Evolutionary conservation across 1,139 yeast species (phyloP).

Genomic region (Yamadazyma diospyri): DNA sequence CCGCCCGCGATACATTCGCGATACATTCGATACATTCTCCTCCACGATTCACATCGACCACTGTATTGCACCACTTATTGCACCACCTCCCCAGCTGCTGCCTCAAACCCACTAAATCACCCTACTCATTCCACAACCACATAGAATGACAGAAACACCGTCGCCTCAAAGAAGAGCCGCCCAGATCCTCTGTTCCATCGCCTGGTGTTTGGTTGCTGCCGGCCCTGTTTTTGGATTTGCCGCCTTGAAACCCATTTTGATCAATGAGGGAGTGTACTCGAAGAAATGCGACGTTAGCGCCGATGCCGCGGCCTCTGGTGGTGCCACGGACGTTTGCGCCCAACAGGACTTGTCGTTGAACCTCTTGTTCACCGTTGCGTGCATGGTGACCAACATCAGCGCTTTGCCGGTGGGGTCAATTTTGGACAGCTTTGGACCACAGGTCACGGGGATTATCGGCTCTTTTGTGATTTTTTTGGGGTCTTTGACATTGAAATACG

Average conservation of each 20-base stretch:
- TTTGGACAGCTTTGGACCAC: constrained; percentile 77
- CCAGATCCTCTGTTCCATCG: constrained; percentile 57
- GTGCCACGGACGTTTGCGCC: constrained; percentile 48
- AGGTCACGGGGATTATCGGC: constrained; percentile 75
- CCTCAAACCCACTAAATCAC: background rate
- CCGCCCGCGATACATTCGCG: too few species aligned
- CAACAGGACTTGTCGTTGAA: constrained; percentile 80
- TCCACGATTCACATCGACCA: too few species aligned
- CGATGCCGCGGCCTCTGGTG: constrained; percentile 12
- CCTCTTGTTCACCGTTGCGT: constrained; percentile 78
- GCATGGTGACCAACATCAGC: constrained; percentile 80
- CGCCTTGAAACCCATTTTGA: constrained; percentile 79
- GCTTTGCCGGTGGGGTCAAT: constrained; percentile 81
- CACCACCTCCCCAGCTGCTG: background rate
- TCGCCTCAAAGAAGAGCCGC: constrained; percentile 21
- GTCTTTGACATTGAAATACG: constrained; percentile 43
- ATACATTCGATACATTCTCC: too few species aligned
- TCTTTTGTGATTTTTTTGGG: constrained; percentile 54
- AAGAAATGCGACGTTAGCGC: constrained; percentile 44
- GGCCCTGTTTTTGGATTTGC: constrained; percentile 96
- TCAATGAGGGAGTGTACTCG: constrained; percentile 72
- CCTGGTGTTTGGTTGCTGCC: constrained; percentile 88
- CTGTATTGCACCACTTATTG: too few species aligned
- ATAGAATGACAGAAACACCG: constrained; percentile 12
- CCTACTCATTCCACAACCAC: background rate